These are phyloP conservation scores for Kluyveromyces marxianus DNA, from an alignment of 1,139 yeast species.

Conservation along the genomic window DNA sequence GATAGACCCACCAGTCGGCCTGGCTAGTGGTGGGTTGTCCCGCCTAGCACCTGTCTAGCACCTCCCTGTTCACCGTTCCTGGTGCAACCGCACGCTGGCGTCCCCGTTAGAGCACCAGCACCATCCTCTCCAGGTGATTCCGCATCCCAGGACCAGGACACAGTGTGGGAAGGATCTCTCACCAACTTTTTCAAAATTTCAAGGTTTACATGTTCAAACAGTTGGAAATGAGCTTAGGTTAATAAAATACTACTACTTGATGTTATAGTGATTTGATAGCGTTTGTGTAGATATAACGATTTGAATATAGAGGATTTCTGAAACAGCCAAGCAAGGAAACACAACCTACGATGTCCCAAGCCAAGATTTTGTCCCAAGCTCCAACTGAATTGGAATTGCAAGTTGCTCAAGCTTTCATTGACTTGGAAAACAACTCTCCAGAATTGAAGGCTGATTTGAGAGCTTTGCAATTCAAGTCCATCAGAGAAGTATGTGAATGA, in stretches of 20 bases:
- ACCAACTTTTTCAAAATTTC: constrained; percentile 5
- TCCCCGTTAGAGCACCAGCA: too few species aligned
- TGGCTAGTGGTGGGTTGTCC: too few species aligned
- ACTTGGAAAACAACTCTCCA: constrained; percentile 88
- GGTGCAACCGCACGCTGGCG: too few species aligned
- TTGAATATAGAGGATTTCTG: background rate
- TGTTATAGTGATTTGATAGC: background rate
- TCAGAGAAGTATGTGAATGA: constrained; percentile 61
- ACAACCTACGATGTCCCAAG: constrained; percentile 64
- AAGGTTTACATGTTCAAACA: constrained; percentile 2
- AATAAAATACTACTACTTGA: background rate
- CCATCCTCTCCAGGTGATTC: background rate
- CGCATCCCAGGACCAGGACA: background rate
- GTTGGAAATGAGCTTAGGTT: background rate
- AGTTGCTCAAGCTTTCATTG: constrained; percentile 98
- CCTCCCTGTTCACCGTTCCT: too few species aligned
- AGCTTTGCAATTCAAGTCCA: constrained; percentile 97
- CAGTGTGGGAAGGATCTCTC: background rate
- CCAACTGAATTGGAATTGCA: constrained; percentile 99
- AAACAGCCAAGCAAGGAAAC: constrained; percentile 11
- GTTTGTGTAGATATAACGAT: background rate
- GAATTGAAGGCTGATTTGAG: constrained; percentile 98
- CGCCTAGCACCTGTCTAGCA: too few species aligned
- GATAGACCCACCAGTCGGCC: too few species aligned
- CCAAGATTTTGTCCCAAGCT: constrained; percentile 84